phyloP scores from a whole-genome alignment of 768 basidiomycete genomes.

The Termitomyces sp. region DNA sequence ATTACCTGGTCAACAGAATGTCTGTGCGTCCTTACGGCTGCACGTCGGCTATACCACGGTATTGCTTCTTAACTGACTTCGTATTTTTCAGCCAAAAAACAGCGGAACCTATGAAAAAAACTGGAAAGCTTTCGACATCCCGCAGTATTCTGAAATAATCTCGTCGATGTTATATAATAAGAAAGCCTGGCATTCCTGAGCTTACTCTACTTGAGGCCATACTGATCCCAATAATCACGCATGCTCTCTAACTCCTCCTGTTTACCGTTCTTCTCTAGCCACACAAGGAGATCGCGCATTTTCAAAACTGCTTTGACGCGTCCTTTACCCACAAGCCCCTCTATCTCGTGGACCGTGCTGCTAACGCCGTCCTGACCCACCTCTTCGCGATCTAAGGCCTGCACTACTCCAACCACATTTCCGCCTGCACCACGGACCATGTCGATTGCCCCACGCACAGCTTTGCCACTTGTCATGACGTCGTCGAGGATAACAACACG shows the following conservation, averaged over 20 bases:
- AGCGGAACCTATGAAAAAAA: background rate
- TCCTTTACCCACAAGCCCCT: slow-evolving; percentile 63
- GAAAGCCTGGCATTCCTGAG: background rate
- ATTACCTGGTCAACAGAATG: background rate
- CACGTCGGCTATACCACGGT: background rate
- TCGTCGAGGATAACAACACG: slow-evolving; percentile 90
- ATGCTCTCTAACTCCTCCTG: slow-evolving; percentile 61
- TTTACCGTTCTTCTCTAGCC: slow-evolving; percentile 69
- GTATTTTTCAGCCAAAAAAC: background rate
- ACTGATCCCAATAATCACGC: slow-evolving; percentile 71
- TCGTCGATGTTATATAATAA: background rate
- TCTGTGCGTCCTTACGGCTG: background rate
- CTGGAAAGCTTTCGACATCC: background rate
- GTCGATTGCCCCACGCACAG: slow-evolving; percentile 78
- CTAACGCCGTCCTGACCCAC: slow-evolving; percentile 60
- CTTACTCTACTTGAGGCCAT: slow-evolving; percentile 47
- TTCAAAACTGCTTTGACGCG: slow-evolving; percentile 75
- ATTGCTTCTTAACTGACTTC: background rate
- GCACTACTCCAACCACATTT: slow-evolving; percentile 82
- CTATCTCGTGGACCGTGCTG: slow-evolving; percentile 82
- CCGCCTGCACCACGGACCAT: slow-evolving; percentile 67
- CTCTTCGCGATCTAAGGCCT: slow-evolving; percentile 85
- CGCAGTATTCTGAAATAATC: background rate
- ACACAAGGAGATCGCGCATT: slow-evolving; percentile 81
- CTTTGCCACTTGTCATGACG: slow-evolving; percentile 91